Conservation (phyloP, 495 filamentous ascomycete species). For the Cercophora sp. region DNA sequence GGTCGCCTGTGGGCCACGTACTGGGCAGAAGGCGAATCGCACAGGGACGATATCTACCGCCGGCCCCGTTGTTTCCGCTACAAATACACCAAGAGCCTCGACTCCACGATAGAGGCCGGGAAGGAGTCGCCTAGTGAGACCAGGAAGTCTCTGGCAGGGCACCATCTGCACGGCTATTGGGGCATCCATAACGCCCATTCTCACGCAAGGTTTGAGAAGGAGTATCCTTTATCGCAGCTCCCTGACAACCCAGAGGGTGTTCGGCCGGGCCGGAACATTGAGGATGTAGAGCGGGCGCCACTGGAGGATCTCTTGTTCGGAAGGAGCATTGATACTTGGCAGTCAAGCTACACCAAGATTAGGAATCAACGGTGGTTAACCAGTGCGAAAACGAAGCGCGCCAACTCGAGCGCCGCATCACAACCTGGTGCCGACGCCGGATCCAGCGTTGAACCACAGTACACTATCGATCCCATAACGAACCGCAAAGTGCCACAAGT, state of each 20-base stretch:
- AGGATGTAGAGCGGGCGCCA: constrained; percentile 34
- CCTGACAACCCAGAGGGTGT: constrained; percentile 29
- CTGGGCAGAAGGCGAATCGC: constrained; percentile 34
- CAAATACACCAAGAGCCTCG: constrained; percentile 37
- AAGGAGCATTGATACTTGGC: neutral
- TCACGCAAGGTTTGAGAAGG: too few relatives aligned
- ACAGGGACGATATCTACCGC: constrained; percentile 33
- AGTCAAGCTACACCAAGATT: neutral
- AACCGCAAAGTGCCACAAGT: constrained; percentile 50
- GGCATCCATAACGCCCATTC: too few relatives aligned
- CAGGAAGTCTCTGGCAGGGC: constrained; percentile 21
- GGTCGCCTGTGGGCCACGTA: constrained; percentile 39
- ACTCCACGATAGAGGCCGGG: neutral
- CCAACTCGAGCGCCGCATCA: too few relatives aligned
- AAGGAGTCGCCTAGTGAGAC: constrained; percentile 27
- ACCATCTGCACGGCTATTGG: too few relatives aligned
- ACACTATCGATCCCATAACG: constrained; percentile 58
- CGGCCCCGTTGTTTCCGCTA: constrained; percentile 35
- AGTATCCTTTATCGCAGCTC: too few relatives aligned
- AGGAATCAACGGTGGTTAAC: neutral
- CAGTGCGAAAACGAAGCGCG: neutral
- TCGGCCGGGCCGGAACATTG: constrained; percentile 34
- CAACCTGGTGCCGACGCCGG: neutral
- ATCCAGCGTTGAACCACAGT: constrained; percentile 26
- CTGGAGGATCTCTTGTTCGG: constrained; percentile 33